Evolutionary conservation across 257 asterid genomes (phyloP).

Genomic region (Nyctanthes arbortristis): DNA sequence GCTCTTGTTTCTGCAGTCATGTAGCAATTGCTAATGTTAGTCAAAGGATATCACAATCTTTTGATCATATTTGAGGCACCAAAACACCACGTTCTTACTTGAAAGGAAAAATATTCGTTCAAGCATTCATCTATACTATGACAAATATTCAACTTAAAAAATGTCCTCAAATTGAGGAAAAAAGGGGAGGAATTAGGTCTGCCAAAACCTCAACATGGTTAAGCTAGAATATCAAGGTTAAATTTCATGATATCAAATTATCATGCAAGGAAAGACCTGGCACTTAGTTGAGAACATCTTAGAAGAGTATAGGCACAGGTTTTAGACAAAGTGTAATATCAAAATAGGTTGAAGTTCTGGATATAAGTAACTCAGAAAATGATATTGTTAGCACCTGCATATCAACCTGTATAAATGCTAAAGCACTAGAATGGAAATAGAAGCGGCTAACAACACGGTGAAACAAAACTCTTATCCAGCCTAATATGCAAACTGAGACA

Average conservation of each 20-base stretch:
- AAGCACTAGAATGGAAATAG: not conserved
- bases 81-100: not conserved
- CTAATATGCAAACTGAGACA: not conserved
- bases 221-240: not conserved
- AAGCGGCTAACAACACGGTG: not conserved
- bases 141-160: conserved; percentile 2
- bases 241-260: not conserved
- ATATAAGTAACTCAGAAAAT: not conserved
- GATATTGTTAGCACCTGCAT: not conserved
- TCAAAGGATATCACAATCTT: not conserved
- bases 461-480: not conserved
- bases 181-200: not conserved
- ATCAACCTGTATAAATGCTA: not conserved
- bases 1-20: conserved; percentile 68
- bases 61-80: not conserved
- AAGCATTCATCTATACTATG: conserved; percentile 4
- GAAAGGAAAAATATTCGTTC: conserved; percentile 16
- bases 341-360: not conserved
- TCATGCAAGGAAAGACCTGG: not conserved
- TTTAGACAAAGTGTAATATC: not conserved
- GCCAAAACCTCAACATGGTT: not conserved
- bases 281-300: not conserved
- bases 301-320: not conserved
- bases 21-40: conserved; percentile 16
- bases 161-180: conserved; percentile 2